Evolutionary conservation across 164 flowering plant genomes (phyloP).

Genomic region (Platanus orientalis): DNA sequence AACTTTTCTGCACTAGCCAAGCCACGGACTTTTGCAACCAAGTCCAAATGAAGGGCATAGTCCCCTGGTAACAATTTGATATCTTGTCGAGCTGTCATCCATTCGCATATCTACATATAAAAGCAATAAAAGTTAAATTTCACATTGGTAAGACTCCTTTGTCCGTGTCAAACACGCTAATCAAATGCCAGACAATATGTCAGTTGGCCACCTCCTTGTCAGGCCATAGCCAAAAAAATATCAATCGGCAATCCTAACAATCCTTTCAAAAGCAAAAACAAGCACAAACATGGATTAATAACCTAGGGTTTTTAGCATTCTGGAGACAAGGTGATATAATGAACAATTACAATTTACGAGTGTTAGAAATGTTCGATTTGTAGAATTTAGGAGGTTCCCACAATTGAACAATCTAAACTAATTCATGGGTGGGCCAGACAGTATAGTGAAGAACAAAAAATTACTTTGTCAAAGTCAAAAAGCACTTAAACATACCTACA

Average conservation of each 20-base stretch:
- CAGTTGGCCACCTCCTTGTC: neutral
- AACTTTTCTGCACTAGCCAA: conserved; percentile 81
- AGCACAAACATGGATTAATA: too few relatives aligned
- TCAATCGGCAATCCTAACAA: too few relatives aligned
- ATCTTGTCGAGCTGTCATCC: conserved; percentile 74
- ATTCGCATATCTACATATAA: conserved; percentile 77
- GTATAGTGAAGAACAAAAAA: neutral
- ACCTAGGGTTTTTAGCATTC: too few relatives aligned
- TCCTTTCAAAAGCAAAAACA: too few relatives aligned
- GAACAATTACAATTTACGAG: too few relatives aligned
- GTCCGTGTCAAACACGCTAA: neutral
- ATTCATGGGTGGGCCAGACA: neutral
- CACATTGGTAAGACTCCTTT: neutral
- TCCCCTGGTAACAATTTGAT: conserved; percentile 75
- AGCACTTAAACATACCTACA: too few relatives aligned
- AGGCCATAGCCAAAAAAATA: too few relatives aligned
- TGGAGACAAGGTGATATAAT: too few relatives aligned
- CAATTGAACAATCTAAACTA: neutral
- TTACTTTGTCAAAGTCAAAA: neutral
- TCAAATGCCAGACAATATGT: neutral
- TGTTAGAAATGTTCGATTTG: too few relatives aligned
- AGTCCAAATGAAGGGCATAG: conserved; percentile 91
- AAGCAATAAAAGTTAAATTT: neutral
- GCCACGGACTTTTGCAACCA: conserved; percentile 82
- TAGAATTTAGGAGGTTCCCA: neutral